Evolutionary conservation across 768 basidiomycete genomes (phyloP).

Genomic region (Suillus discolor): DNA sequence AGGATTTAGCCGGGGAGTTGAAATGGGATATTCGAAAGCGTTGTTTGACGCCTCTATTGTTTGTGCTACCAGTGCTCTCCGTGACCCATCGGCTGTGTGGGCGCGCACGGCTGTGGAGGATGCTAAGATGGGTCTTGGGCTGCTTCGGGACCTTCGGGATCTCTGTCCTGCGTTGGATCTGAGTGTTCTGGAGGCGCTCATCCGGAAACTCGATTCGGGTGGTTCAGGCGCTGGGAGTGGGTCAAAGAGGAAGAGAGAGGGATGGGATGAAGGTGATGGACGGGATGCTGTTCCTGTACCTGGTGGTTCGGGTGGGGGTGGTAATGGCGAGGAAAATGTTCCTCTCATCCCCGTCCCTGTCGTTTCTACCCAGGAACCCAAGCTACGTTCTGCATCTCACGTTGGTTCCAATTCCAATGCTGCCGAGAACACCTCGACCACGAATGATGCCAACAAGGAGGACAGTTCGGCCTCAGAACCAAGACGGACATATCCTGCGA

Average conservation of each 20-base stretch:
- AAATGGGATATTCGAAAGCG: constrained; percentile 35
- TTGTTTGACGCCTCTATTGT: constrained; percentile 69
- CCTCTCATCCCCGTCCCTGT: neutral
- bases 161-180: constrained; percentile 9
- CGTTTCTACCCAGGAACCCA: neutral
- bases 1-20: constrained; percentile 2
- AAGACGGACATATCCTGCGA: neutral
- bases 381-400: neutral
- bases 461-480: neutral
- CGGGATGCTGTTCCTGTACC: neutral
- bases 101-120: constrained; percentile 51
- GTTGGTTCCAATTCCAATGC: neutral
- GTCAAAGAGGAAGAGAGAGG: constrained; percentile 3
- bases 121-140: constrained; percentile 44
- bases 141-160: constrained; percentile 36
- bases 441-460: neutral
- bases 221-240: neutral
- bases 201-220: neutral
- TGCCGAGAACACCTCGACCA: neutral
- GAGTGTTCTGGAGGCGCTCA: constrained; percentile 3
- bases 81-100: constrained; percentile 50
- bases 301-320: neutral
- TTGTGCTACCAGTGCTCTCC: constrained; percentile 63
- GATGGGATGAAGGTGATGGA: constrained; percentile 5
- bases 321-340: neutral